A percentile compares a stretch with the other conserved stretches of the same genome.
phyloP scores from a whole-genome alignment of 805 yeast genomes.

The Candida wancherniae region DNA sequence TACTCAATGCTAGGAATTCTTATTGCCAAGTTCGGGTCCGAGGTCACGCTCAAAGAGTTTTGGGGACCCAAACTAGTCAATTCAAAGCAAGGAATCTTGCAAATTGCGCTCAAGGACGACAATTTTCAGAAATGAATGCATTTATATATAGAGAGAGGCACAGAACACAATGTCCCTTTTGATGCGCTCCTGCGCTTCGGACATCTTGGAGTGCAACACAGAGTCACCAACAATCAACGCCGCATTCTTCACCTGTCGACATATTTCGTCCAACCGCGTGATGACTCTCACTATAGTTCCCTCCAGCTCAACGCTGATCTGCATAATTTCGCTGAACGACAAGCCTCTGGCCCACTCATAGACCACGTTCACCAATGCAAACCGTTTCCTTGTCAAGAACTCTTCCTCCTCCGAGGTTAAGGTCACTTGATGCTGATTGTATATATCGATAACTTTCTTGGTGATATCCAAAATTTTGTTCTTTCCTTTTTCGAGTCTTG shows the following conservation, averaged over 20 bases:
- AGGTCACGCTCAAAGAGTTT: constrained; percentile 18
- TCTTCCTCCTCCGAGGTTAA: constrained; percentile 81
- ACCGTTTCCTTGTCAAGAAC: constrained; percentile 77
- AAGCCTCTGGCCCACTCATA: constrained; percentile 97
- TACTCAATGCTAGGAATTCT: constrained; percentile 36
- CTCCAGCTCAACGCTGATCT: constrained; percentile 82
- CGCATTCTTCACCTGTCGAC: constrained; percentile 91
- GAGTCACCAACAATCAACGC: constrained; percentile 94
- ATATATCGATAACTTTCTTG: constrained; percentile 54
- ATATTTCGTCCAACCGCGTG: constrained; percentile 88
- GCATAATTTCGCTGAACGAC: constrained; percentile 89
- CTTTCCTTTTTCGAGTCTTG: constrained; percentile 70
- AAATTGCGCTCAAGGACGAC: constrained; percentile 12
- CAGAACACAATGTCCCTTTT: constrained; percentile 97
- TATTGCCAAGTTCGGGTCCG: constrained; percentile 24
- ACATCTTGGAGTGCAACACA: constrained; percentile 82
- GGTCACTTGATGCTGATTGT: constrained; percentile 62
- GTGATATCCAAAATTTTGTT: constrained; percentile 67
- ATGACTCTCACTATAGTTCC: constrained; percentile 97
- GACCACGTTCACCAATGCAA: constrained; percentile 87
- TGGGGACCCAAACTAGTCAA: constrained; percentile 13
- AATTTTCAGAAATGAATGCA: background rate
- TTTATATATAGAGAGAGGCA: constrained; percentile 79
- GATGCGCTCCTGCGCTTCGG: constrained; percentile 87
- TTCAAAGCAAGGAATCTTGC: constrained; percentile 25